phyloP scores from a whole-genome alignment of 805 yeast genomes.

The Candida gorgasii region DNA sequence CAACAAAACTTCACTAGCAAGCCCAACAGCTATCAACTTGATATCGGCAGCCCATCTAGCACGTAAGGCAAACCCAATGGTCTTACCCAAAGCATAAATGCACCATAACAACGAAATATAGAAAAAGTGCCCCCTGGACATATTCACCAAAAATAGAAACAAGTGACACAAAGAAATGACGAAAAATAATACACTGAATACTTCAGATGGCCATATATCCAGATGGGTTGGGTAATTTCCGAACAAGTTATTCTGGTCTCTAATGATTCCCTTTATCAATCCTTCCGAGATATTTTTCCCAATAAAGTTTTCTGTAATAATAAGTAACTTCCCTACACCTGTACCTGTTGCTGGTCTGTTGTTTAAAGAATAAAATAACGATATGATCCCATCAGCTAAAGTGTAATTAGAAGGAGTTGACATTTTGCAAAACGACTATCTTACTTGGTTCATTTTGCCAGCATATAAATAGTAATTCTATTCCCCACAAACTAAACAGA shows the following conservation, averaged over 20 bases:
- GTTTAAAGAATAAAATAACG: slow-evolving; percentile 22
- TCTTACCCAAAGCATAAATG: slow-evolving; percentile 50
- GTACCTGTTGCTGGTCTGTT: slow-evolving; percentile 32
- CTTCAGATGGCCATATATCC: slow-evolving; percentile 59
- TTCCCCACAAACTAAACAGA: too few relatives aligned
- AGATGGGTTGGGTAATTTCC: slow-evolving; percentile 58
- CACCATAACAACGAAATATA: slow-evolving; percentile 42
- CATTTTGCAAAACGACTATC: too few relatives aligned
- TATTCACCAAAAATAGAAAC: slow-evolving; percentile 48
- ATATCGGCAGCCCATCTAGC: slow-evolving; percentile 57
- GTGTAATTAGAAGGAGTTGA: background rate
- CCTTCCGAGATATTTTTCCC: slow-evolving; percentile 39
- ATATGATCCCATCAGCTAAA: slow-evolving; percentile 16
- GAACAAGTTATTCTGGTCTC: slow-evolving; percentile 50
- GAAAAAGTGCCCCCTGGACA: slow-evolving; percentile 58
- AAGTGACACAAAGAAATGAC: slow-evolving; percentile 47
- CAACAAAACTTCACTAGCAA: slow-evolving; percentile 55
- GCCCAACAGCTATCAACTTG: slow-evolving; percentile 46
- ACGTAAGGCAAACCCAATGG: slow-evolving; percentile 60
- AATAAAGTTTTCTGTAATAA: slow-evolving; percentile 29
- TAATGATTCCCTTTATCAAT: slow-evolving; percentile 35
- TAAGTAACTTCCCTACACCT: slow-evolving; percentile 20
- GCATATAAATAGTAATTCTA: too few relatives aligned
- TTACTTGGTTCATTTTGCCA: too few relatives aligned
- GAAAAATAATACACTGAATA: slow-evolving; percentile 48